Evolutionary conservation across 495 filamentous ascomycete genomes (phyloP).

Genomic region (Cercophora samala): DNA sequence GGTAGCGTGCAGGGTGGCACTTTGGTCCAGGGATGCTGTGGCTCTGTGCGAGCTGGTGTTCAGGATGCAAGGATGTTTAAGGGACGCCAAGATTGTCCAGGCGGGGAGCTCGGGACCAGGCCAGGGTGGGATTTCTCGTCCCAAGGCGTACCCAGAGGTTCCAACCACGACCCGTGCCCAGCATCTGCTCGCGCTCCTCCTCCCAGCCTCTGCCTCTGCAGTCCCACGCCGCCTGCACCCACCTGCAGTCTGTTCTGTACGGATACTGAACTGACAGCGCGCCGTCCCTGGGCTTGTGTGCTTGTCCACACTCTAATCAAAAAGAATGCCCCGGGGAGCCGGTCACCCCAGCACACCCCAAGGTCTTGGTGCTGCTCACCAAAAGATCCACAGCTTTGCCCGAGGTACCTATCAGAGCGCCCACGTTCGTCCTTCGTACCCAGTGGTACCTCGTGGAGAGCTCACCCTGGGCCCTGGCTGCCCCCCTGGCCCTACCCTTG

Average conservation of each 20-base stretch:
- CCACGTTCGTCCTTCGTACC: conserved; percentile 7
- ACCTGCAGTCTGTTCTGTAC: conserved; percentile 12
- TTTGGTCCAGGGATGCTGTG: conserved; percentile 6
- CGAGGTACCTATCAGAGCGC: conserved; percentile 9
- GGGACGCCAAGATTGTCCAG: conserved; percentile 18
- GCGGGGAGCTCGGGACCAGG: conserved; percentile 20
- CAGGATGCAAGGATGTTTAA: neutral
- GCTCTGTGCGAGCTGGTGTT: conserved; percentile 1
- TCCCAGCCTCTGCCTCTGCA: conserved; percentile 6
- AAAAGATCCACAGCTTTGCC: conserved; percentile 5
- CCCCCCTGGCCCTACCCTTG: conserved; percentile 14
- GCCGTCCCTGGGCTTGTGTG: neutral
- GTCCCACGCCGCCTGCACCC: conserved; percentile 12
- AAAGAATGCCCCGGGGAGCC: conserved; percentile 28
- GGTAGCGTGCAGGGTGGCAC: conserved; percentile 5
- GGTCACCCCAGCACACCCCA: conserved; percentile 15
- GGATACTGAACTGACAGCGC: conserved; percentile 15
- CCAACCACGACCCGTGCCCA: conserved; percentile 1
- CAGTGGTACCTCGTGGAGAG: conserved; percentile 11
- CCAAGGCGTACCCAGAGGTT: conserved; percentile 9
- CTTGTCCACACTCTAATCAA: conserved; percentile 4
- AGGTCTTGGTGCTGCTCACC: conserved; percentile 13
- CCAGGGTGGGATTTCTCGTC: conserved; percentile 26
- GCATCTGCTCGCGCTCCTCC: conserved; percentile 9
- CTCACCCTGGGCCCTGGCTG: conserved; percentile 14